Conservation (phyloP, 305 asterid genomes). For the Plantago lanceolata region DNA sequence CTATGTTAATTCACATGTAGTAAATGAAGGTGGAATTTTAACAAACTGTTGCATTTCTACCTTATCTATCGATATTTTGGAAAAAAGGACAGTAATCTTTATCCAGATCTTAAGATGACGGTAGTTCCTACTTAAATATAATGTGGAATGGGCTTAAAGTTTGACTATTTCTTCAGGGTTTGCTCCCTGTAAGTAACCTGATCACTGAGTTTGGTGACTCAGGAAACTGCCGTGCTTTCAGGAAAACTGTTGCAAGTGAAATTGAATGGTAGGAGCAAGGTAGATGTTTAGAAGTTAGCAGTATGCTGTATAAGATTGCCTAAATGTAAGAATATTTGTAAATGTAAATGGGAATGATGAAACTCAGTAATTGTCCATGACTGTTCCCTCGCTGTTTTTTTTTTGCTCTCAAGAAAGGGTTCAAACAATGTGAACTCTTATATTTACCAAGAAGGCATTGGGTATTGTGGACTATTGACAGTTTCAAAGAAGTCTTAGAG, state of each 20-base stretch:
- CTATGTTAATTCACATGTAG: constrained; percentile 3
- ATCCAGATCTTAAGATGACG: neutral
- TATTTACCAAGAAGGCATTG: constrained; percentile 1
- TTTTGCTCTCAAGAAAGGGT: constrained; percentile 4
- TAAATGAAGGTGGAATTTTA: neutral
- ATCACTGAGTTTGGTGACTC: neutral
- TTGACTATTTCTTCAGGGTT: constrained; percentile 5
- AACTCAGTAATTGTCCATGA: constrained; percentile 1
- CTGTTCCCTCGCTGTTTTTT: neutral
- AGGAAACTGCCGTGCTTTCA: neutral
- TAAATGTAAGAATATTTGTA: neutral
- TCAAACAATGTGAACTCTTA: constrained; percentile 7
- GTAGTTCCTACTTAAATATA: neutral
- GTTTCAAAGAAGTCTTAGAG: neutral
- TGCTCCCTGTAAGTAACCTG: neutral
- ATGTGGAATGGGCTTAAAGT: constrained; percentile 3
- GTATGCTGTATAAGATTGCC: no score
- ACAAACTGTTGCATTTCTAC: neutral
- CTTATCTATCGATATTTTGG: neutral
- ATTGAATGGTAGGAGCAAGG: neutral
- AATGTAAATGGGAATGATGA: neutral
- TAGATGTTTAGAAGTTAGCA: neutral
- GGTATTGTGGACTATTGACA: constrained; percentile 1
- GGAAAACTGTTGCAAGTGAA: neutral
- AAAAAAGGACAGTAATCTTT: neutral